Base-by-base conservation (phyloP, 1,139 yeast species). In the Suhomyces bokatorum region DNA sequence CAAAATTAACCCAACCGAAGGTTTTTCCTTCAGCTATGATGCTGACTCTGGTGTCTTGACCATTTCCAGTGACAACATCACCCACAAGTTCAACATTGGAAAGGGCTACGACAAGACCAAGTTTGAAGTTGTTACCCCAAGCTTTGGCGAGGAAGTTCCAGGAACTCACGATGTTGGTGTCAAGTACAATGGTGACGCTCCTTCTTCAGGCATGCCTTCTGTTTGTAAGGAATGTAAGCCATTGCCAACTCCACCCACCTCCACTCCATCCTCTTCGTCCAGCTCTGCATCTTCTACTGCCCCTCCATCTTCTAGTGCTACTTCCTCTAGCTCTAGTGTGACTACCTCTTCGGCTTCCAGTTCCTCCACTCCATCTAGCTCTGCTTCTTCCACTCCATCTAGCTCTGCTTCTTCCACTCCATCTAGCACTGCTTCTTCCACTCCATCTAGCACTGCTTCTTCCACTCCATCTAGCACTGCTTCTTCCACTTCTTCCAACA, bases 51-150 rank as follows among this genome's bases (percentile, higher is more conserved):
- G 64, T 44, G 48, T 54, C 27, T 55, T 57, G 48, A 49, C 50
- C 10, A 43, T 56, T 28, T 26, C 22, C 44, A 29, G 47, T 14
- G 40, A 35, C 2, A n/a, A 43, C 12, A 28, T 39, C 6, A 14
- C 35, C 8, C 50, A 49, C 13, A 26, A 44, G 2, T 59, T 55
- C 45, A 47, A 46, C 8, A 60, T 61, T 42, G 66, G 66, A 44
- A 20, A 47, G 7, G 65, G 64, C 8, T 61, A 61, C 43, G 49
- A 51, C 36, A 34, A 50, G 5, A n/a, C 22, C 8, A 44, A 35
- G 15, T 57, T 60, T 47, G 16, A 45, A 32, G 48, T 43, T 11
- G 50, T 52, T 13, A 49, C 48, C 33, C 53, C 55, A 31, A 46
- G 47, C 32, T 54, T 41, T 28, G 61, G 61, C 38, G 36, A 34